These are phyloP conservation scores for Sphaerulina populicola DNA, from an alignment of 2,329 filamentous ascomycete genomes.

Conservation along the genomic window DNA sequence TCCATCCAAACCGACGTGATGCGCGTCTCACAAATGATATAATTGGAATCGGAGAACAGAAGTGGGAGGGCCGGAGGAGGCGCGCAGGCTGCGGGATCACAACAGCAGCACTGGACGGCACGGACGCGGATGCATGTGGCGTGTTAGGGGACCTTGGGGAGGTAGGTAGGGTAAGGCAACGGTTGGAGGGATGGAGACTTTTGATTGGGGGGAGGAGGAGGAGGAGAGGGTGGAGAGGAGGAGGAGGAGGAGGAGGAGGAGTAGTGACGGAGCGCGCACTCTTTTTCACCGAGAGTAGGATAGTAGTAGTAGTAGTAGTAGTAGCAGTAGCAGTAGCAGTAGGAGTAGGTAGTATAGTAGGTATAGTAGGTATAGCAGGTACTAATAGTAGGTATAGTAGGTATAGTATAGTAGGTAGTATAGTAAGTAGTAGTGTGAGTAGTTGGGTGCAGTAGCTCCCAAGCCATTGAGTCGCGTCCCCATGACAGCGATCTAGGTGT, in stretches of 20 bases:
- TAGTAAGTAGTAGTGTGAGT: slow-evolving; percentile 2
- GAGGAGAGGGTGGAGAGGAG: slow-evolving; percentile 1
- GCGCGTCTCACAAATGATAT: neutral
- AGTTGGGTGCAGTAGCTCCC: slow-evolving; percentile 13
- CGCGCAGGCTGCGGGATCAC: slow-evolving; percentile 11
- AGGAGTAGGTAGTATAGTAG: neutral
- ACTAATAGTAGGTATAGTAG: too few species aligned
- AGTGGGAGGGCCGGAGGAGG: too few species aligned
- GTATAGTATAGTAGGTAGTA: too few species aligned
- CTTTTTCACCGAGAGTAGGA: neutral
- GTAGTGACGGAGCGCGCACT: slow-evolving; percentile 3
- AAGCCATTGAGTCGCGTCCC: slow-evolving; percentile 16
- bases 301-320: too few species aligned
- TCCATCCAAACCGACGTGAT: neutral
- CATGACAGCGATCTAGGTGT: slow-evolving; percentile 17
- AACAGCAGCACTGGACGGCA: slow-evolving; percentile 10
- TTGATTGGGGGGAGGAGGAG: neutral
- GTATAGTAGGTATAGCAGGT: too few species aligned
- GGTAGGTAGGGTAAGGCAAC: too few species aligned
- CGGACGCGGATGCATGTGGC: slow-evolving; percentile 11
- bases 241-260: slow-evolving; percentile 1
- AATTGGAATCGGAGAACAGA: neutral
- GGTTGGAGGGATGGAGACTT: neutral
- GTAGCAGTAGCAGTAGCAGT: too few species aligned
- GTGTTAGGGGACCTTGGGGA: slow-evolving; percentile 6